Evolutionary conservation across 306 rosid species (phyloP), one percentile per base, ranked within the genome.

Genomic region (Trifolium fragiferum): DNA sequence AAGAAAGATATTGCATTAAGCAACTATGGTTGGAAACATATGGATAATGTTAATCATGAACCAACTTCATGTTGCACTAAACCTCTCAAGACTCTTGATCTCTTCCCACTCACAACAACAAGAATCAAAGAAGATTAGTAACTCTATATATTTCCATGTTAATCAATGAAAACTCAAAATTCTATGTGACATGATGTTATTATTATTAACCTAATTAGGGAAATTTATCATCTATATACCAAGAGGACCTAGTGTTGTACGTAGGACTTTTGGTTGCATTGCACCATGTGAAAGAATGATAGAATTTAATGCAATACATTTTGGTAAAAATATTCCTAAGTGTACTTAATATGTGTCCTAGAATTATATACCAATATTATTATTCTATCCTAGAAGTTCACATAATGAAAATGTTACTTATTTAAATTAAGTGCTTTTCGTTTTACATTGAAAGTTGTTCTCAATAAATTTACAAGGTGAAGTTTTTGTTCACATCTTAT

Each of bases 51-150:
- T 74, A 83, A 69, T 19, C 18, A 76, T 76, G 79, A 82, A 66
- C 73, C 65, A 75, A 74, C 85, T 40, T 65, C 85, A 37, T 82
- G 84, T 53, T 70, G 76, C 71, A 67, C 83, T 37, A 68, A 75
- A 55, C 91, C 91, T 41, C 87, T 88, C 59, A 86, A 84, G 84
- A 93, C 98, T 69, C 96, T 93, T 66, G 86, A 93, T 50, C 93
- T 93, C 76, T 93, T 93, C 68, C 98, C 98, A n/a, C 65, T 87
- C 72, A 81, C 89, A 27, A 69, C 88, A 27, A 53, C 93, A 37
- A 80, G 71, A 72, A 83, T 80, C 80, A 84, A 80, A 89, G 90
- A 89, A 78, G 88, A 87, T 38, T 76, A 53, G 80, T 81, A 82
- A 15, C 15, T 43, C 11, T 2, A 41, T 41, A 41, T 41, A 38